Conservation (phyloP, 2,329 filamentous ascomycete genomes). For the Pseudocercospora ulei region DNA sequence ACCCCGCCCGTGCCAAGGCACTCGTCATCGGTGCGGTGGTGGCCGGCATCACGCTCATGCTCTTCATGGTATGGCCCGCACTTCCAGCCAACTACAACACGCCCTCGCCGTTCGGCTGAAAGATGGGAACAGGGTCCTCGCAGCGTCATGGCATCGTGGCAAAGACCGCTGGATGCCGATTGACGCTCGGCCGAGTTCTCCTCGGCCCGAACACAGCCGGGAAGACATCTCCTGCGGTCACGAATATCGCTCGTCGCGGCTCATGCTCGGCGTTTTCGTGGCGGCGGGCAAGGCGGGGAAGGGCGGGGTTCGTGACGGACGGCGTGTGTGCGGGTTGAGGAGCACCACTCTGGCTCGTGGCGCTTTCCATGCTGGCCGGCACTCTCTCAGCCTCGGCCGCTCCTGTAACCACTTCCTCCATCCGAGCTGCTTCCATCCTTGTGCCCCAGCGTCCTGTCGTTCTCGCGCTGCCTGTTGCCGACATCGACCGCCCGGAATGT, state of each 20-base stretch:
- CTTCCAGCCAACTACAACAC: slow-evolving; percentile 7
- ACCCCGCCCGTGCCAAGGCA: slow-evolving; percentile 68
- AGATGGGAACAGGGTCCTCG: background rate
- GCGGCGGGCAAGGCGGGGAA: slow-evolving; percentile 29
- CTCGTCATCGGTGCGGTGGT: slow-evolving; percentile 56
- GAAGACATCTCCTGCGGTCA: too few relatives aligned
- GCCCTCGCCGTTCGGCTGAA: slow-evolving; percentile 7
- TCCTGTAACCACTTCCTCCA: too few relatives aligned
- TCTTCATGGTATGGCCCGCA: slow-evolving; percentile 34
- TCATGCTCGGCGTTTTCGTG: slow-evolving; percentile 29
- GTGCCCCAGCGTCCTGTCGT: too few relatives aligned
- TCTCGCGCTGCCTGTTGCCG: too few relatives aligned
- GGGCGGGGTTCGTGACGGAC: slow-evolving; percentile 32
- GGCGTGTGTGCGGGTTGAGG: slow-evolving; percentile 29
- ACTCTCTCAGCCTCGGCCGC: too few relatives aligned
- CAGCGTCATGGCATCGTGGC: background rate
- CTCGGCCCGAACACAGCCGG: too few relatives aligned
- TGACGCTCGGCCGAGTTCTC: too few relatives aligned
- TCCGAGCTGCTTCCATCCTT: too few relatives aligned
- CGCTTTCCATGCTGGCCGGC: too few relatives aligned
- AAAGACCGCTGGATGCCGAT: too few relatives aligned
- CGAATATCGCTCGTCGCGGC: slow-evolving; percentile 32
- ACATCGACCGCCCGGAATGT: background rate
- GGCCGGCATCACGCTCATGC: slow-evolving; percentile 57
- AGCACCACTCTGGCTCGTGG: too few relatives aligned